Evolutionary conservation across 805 yeast species (phyloP).

Genomic region (Kluyveromyces lactis): DNA sequence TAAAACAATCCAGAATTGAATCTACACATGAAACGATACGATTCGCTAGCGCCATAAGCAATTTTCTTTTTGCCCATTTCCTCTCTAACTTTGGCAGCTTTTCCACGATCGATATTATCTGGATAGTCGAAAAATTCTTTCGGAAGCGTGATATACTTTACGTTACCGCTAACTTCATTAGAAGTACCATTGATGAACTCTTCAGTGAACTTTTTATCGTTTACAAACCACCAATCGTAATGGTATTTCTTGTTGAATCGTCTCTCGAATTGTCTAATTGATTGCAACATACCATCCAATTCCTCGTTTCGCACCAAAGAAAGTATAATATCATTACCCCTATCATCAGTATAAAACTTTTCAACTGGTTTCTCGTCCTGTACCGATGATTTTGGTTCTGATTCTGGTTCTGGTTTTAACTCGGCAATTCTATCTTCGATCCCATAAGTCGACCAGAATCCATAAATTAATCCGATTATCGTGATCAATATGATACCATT

Average conservation of each 20-base stretch:
- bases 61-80: constrained; percentile 33
- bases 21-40: constrained; percentile 82
- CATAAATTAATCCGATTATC: too few relatives aligned
- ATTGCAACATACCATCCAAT: constrained; percentile 35
- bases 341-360: neutral
- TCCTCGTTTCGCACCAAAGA: constrained; percentile 62
- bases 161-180: constrained; percentile 32
- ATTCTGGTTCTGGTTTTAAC: too few relatives aligned
- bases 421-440: too few relatives aligned
- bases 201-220: constrained; percentile 58
- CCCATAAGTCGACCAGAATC: too few relatives aligned
- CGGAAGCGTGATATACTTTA: constrained; percentile 38
- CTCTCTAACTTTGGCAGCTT: constrained; percentile 35
- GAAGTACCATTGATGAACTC: constrained; percentile 42
- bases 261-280: constrained; percentile 55
- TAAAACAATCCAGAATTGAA: constrained; percentile 61
- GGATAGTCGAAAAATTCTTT: constrained; percentile 56
- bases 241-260: constrained; percentile 61
- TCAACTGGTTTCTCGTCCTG: neutral
- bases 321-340: constrained; percentile 3
- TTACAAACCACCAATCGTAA: constrained; percentile 76
- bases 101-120: constrained; percentile 38
- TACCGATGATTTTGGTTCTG: too few relatives aligned
- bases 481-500: too few relatives aligned
- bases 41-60: constrained; percentile 51